phyloP scores from a whole-genome alignment of 2,329 filamentous ascomycete genomes.

The Setomelanomma holmii region DNA sequence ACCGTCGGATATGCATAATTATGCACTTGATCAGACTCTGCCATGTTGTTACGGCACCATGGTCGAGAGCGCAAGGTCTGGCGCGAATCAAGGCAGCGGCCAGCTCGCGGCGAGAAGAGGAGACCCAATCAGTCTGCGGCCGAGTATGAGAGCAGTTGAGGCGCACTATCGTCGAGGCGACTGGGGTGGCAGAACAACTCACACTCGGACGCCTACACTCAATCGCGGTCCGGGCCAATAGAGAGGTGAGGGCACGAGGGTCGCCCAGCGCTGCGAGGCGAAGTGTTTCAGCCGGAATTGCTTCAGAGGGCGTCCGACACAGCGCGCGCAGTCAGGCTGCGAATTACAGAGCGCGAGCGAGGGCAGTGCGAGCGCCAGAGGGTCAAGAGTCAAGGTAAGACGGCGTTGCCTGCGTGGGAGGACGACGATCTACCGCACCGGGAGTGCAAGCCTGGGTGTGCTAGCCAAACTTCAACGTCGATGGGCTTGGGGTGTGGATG shows the following conservation, averaged over 20 bases:
- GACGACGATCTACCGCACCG: not conserved
- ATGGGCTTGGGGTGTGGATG: not conserved
- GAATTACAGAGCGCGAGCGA: not conserved
- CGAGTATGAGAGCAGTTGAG: conserved; percentile 25
- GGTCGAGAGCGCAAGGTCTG: conserved; percentile 24
- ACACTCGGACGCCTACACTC: conserved; percentile 28
- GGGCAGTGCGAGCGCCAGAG: not conserved
- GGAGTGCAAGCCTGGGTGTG: not conserved
- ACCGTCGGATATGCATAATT: conserved; percentile 42
- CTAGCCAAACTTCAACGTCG: not conserved
- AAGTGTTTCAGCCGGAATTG: conserved; percentile 29
- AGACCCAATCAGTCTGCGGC: conserved; percentile 24
- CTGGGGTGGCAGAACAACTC: conserved; percentile 39
- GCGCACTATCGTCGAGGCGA: conserved; percentile 32
- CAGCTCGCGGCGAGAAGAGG: conserved; percentile 7
- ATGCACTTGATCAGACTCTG: conserved; percentile 39
- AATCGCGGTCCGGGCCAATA: conserved; percentile 29
- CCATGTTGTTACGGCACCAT: conserved; percentile 42
- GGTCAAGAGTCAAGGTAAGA: not conserved
- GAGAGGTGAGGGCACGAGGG: conserved; percentile 16
- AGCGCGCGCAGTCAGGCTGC: not conserved
- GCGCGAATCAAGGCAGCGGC: conserved; percentile 38
- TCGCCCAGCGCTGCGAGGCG: conserved; percentile 21
- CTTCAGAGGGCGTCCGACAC: not conserved
- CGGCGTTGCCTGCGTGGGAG: not conserved